Conservation (phyloP, 1,284 basidiomycete genomes). For the Trametes pubescens region DNA sequence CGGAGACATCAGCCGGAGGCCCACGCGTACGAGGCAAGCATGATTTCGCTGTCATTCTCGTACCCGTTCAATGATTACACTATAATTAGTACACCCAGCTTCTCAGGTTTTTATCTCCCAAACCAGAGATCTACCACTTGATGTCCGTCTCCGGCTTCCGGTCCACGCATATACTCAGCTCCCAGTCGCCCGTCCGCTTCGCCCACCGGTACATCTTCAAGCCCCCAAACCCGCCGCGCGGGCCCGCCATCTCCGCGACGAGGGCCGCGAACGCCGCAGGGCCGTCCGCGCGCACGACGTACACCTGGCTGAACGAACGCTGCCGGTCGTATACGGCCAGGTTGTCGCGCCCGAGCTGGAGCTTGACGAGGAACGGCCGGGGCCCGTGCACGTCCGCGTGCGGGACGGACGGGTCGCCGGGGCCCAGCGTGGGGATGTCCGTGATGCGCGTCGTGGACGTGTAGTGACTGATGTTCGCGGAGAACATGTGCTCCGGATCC, state of each 20-base stretch:
- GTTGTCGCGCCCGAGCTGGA: conserved; percentile 40
- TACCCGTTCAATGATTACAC: background rate
- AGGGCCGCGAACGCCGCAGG: conserved; percentile 30
- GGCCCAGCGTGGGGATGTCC: background rate
- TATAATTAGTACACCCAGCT: background rate
- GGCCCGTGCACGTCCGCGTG: conserved; percentile 47
- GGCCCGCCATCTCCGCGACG: conserved; percentile 29
- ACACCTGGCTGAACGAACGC: conserved; percentile 44
- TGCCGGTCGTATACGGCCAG: conserved; percentile 52
- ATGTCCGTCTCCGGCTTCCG: conserved; percentile 30
- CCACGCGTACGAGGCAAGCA: background rate
- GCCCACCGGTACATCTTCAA: conserved; percentile 46
- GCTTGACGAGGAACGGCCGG: conserved; percentile 51
- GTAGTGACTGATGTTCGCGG: conserved; percentile 25
- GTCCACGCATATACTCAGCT: conserved; percentile 41
- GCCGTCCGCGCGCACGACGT: conserved; percentile 35
- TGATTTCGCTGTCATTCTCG: background rate
- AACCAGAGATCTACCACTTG: conserved; percentile 25
- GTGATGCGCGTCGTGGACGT: conserved; percentile 5
- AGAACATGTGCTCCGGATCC: conserved; percentile 25
- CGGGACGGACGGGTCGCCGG: conserved; percentile 5
- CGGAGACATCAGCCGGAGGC: background rate
- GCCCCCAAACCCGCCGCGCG: conserved; percentile 29
- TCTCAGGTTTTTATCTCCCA: background rate
- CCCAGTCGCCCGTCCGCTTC: conserved; percentile 38